A percentile compares a stretch with the other conserved stretches of the same genome.
Evolutionary conservation across 148 eudicot genomes (phyloP).

Genomic region (Beta vulgaris): DNA sequence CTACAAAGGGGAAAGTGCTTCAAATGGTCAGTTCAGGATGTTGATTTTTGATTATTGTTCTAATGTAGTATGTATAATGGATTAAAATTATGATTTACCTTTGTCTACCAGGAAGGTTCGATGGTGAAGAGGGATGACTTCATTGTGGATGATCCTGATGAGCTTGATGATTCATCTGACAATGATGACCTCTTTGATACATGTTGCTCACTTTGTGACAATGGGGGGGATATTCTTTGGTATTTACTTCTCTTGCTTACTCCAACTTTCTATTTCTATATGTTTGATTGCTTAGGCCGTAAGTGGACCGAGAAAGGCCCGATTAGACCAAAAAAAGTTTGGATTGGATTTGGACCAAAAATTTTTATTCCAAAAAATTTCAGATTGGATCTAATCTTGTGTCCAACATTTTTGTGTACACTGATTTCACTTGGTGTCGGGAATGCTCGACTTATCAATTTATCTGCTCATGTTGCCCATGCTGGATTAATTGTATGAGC

Average conservation of each 20-base stretch:
- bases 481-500: no score
- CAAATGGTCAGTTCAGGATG: constrained; percentile 35
- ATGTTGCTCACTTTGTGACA: constrained; percentile 76
- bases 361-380: no score
- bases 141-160: constrained; percentile 26
- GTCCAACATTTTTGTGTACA: no score
- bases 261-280: background rate
- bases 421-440: no score
- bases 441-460: no score
- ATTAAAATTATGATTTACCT: background rate
- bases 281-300: no score
- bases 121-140: constrained; percentile 15
- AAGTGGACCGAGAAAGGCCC: no score
- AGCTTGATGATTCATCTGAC: constrained; percentile 31
- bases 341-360: no score
- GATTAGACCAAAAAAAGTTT: no score
- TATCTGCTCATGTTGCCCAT: no score
- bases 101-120: constrained; percentile 18
- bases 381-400: no score
- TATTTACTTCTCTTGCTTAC: constrained; percentile 25
- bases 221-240: constrained; percentile 79
- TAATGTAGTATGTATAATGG: background rate
- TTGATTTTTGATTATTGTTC: constrained; percentile 6
- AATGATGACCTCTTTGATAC: constrained; percentile 50
- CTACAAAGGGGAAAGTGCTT: constrained; percentile 32